A percentile compares a stretch with the other conserved stretches of the same genome.
phyloP scores from a whole-genome alignment of 441 rosid species.

The Adansonia rubrostipa region DNA sequence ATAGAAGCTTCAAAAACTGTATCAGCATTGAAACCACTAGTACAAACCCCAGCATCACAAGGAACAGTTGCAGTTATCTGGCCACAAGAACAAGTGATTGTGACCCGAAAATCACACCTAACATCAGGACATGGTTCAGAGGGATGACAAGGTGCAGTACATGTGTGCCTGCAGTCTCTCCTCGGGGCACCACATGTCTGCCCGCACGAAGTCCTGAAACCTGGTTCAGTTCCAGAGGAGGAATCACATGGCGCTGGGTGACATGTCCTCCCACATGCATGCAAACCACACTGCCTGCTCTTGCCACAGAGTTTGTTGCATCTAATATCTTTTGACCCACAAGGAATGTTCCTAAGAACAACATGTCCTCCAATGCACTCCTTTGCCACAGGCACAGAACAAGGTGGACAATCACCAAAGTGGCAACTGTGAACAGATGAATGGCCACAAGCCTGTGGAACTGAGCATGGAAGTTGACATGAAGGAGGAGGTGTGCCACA shows the following conservation, averaged over 20 bases:
- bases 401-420: constrained; percentile 96
- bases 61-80: constrained; percentile 75
- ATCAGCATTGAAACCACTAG: constrained; percentile 44
- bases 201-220: constrained; percentile 74
- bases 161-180: constrained; percentile 90
- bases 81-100: constrained; percentile 86
- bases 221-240: constrained; percentile 44
- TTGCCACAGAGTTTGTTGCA: constrained; percentile 95
- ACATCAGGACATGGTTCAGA: constrained; percentile 78
- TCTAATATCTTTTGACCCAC: constrained; percentile 94
- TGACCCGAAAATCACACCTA: constrained; percentile 77
- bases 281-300: constrained; percentile 92
- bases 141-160: constrained; percentile 82
- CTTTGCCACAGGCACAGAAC: constrained; percentile 89
- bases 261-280: constrained; percentile 92
- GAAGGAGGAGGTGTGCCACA: constrained; percentile 91
- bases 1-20: constrained; percentile 69
- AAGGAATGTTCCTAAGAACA: constrained; percentile 92
- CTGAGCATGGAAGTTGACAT: constrained; percentile 82
- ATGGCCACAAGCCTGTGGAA: constrained; percentile 93
- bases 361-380: constrained; percentile 96
- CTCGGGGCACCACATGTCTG: constrained; percentile 96
- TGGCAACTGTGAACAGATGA: constrained; percentile 87
- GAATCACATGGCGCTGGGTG: constrained; percentile 82
- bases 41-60: constrained; percentile 88